Percentiles rank a stretch among this genome's conserved stretches.
phyloP scores from a whole-genome alignment of 768 basidiomycete genomes.

The Hygrocybe punicea region DNA sequence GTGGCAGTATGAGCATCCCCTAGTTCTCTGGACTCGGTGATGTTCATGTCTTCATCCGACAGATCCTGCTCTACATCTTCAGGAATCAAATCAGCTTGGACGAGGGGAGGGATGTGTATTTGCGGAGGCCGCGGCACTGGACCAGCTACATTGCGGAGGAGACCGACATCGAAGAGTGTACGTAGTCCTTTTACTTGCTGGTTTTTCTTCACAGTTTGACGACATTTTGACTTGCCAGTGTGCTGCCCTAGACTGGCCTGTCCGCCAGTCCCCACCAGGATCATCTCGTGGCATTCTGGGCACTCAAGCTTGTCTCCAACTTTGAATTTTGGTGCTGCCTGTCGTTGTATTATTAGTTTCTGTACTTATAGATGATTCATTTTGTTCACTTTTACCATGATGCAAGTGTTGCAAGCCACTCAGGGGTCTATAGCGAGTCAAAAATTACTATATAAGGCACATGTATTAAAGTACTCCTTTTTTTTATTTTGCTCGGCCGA shows the following conservation, averaged over 20 bases:
- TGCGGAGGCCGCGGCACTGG: neutral
- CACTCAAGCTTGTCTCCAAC: slow-evolving; percentile 5
- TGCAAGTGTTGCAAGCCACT: neutral
- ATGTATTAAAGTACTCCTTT: neutral
- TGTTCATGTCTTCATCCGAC: neutral
- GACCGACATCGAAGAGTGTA: neutral
- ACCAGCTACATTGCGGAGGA: neutral
- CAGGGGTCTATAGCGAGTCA: neutral
- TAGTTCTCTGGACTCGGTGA: neutral
- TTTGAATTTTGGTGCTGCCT: neutral
- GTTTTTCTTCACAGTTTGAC: slow-evolving; percentile 6
- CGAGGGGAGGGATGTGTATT: neutral
- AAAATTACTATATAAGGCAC: neutral
- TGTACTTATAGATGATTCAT: neutral
- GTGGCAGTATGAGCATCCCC: neutral
- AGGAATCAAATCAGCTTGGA: neutral
- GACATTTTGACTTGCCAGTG: neutral
- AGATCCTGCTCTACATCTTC: neutral
- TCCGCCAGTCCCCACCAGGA: slow-evolving; percentile 19
- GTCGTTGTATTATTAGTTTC: neutral
- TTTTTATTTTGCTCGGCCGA: neutral
- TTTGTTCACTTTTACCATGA: neutral
- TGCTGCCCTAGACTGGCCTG: slow-evolving; percentile 11
- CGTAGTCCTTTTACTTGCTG: slow-evolving; percentile 1
- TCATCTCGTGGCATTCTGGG: slow-evolving; percentile 16